Conservation (phyloP, 169 alveolate species). For the Plasmodium vinckei region DNA sequence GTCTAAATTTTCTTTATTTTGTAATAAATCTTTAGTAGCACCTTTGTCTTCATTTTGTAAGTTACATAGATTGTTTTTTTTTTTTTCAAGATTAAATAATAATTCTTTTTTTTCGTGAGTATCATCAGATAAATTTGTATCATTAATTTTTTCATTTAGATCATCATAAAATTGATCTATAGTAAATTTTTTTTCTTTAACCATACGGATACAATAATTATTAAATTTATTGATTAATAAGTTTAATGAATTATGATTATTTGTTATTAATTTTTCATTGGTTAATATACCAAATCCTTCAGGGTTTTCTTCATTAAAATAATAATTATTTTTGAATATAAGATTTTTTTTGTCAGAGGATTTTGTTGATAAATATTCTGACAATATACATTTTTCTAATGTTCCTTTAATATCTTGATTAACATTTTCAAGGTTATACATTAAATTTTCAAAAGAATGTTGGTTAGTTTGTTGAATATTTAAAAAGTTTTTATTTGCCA, state of each 20-base stretch:
- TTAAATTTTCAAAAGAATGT: slow-evolving; percentile 13
- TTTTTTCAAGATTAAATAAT: slow-evolving; percentile 38
- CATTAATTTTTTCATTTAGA: slow-evolving; percentile 49
- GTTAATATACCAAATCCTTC: slow-evolving; percentile 70
- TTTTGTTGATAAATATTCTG: slow-evolving; percentile 55
- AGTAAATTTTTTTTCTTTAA: slow-evolving; percentile 53
- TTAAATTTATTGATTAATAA: slow-evolving; percentile 65
- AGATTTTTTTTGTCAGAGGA: slow-evolving; percentile 31
- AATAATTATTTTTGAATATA: slow-evolving; percentile 62
- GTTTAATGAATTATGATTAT: slow-evolving; percentile 31
- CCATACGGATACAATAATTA: slow-evolving; percentile 55
- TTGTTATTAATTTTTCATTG: slow-evolving; percentile 33
- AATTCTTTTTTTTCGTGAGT: slow-evolving; percentile 26
- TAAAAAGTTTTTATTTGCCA: slow-evolving; percentile 36
- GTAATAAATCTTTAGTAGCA: not conserved
- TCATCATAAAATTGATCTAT: slow-evolving; percentile 53
- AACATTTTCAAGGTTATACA: slow-evolving; percentile 53
- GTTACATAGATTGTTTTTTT: slow-evolving; percentile 27
- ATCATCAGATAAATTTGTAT: slow-evolving; percentile 33
- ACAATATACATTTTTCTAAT: slow-evolving; percentile 61
- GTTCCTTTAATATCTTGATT: slow-evolving; percentile 74
- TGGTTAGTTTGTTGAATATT: slow-evolving; percentile 27
- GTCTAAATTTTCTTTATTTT: slow-evolving; percentile 2
- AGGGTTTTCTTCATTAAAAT: slow-evolving; percentile 58
- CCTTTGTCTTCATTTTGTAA: slow-evolving; percentile 5